Conservation (phyloP, 352 stramenopile species). For the Globisporangium recalcitrans region DNA sequence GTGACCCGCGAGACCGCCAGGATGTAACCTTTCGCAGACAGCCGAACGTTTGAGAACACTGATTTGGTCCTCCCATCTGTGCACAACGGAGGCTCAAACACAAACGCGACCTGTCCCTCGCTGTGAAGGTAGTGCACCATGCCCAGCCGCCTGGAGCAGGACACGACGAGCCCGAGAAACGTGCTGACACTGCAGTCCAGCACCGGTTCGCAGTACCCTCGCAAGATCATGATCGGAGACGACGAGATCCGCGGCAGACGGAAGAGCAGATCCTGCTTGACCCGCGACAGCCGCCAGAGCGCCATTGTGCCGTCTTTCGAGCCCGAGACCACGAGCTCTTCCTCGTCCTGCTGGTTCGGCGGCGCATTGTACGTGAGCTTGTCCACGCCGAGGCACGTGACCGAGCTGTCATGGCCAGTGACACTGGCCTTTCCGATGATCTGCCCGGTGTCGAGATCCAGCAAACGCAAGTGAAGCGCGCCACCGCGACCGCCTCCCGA, state of each 20-base stretch:
- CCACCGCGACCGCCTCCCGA: conserved; percentile 69
- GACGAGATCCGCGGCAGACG: conserved; percentile 65
- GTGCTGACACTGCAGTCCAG: conserved; percentile 64
- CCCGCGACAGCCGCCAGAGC: conserved; percentile 66
- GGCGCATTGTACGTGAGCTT: conserved; percentile 41
- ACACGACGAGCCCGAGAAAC: conserved; percentile 58
- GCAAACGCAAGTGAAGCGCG: conserved; percentile 64
- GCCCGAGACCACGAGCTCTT: conserved; percentile 72
- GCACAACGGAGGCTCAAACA: conserved; percentile 31
- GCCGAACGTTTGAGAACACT: conserved; percentile 39
- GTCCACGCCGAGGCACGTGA: conserved; percentile 75
- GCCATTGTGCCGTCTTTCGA: conserved; percentile 60
- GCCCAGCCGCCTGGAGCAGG: conserved; percentile 42
- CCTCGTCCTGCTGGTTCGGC: conserved; percentile 43
- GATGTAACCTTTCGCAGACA: conserved; percentile 62
- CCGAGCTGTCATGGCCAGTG: conserved; percentile 54
- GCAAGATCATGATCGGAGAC: conserved; percentile 54
- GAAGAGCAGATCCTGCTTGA: conserved; percentile 73
- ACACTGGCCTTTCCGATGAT: conserved; percentile 80
- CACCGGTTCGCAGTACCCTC: conserved; percentile 46
- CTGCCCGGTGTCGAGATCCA: conserved; percentile 80
- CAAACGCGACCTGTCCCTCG: conserved; percentile 63
- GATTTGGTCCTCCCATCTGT: conserved; percentile 8
- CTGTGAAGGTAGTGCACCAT: conserved; percentile 75
- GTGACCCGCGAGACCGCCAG: conserved; percentile 33